Percentiles rank a stretch among this genome's conserved stretches.
Conservation (phyloP, 352 stramenopile genomes). For the Pythium scleroteichum region DNA sequence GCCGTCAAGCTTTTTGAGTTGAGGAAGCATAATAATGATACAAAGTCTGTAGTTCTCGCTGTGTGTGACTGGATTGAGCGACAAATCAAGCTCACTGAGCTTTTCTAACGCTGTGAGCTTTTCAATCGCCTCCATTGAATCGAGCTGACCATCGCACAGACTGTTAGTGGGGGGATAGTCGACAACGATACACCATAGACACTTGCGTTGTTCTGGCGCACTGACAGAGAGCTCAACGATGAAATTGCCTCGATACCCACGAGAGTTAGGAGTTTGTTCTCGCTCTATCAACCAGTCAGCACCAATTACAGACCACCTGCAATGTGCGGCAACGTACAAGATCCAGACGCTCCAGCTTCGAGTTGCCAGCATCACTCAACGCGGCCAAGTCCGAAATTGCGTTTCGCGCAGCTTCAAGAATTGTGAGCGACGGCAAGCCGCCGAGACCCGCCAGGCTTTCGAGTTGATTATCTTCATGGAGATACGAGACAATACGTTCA, state of each 20-base stretch:
- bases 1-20: constrained; percentile 61
- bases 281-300: constrained; percentile 37
- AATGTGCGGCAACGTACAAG: constrained; percentile 35
- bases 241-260: constrained; percentile 53
- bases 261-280: constrained; percentile 66
- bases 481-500: background rate
- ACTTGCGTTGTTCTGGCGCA: constrained; percentile 69
- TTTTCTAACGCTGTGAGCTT: constrained; percentile 43
- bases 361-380: constrained; percentile 33
- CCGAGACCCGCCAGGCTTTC: constrained; percentile 50
- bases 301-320: too few species aligned
- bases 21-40: constrained; percentile 53
- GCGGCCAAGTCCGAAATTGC: constrained; percentile 44
- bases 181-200: background rate
- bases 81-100: constrained; percentile 48
- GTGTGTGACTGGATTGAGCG: constrained; percentile 55
- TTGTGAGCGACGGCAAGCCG: constrained; percentile 44
- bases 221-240: constrained; percentile 40
- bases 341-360: constrained; percentile 52
- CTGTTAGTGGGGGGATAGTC: too few species aligned
- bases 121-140: constrained; percentile 48
- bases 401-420: constrained; percentile 61
- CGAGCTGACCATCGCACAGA: constrained; percentile 34
- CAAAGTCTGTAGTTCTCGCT: constrained; percentile 54
- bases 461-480: constrained; percentile 41